Conservation (phyloP, 108 stramenopile species). For the Parietichytrium sp. region DNA sequence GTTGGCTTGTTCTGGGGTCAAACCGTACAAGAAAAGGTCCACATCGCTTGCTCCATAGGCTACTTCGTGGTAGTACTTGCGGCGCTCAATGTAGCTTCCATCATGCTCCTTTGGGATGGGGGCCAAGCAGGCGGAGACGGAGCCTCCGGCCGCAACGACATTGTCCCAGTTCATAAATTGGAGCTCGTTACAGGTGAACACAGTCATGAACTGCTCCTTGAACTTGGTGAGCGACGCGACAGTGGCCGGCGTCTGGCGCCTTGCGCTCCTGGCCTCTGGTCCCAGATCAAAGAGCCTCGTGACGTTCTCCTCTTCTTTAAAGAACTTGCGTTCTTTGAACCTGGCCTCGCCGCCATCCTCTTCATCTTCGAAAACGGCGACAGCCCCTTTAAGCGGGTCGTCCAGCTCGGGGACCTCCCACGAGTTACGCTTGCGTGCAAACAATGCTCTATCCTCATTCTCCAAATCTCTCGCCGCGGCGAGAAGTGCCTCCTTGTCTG, state of each 20-base stretch:
- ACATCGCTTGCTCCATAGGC: slow-evolving; percentile 49
- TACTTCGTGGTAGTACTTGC: slow-evolving; percentile 43
- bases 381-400: too few species aligned
- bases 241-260: not conserved
- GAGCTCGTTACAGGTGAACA: slow-evolving; percentile 43
- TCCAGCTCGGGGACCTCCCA: too few species aligned
- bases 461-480: not conserved
- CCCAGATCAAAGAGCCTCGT: too few species aligned
- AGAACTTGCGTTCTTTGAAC: too few species aligned
- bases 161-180: slow-evolving; percentile 55
- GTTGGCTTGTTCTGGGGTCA: slow-evolving; percentile 49
- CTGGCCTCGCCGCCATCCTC: too few species aligned
- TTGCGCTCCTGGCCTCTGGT: too few species aligned
- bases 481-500: not conserved
- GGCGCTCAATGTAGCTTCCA: not conserved
- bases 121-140: slow-evolving; percentile 51
- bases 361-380: too few species aligned
- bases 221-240: not conserved
- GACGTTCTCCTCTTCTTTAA: too few species aligned
- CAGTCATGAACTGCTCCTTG: slow-evolving; percentile 18
- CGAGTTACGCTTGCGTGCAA: too few species aligned
- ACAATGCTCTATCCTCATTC: slow-evolving; percentile 4
- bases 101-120: slow-evolving; percentile 42
- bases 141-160: slow-evolving; percentile 54
- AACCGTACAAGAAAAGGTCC: slow-evolving; percentile 55